These are phyloP conservation scores for Przewalskia tangutica DNA, from an alignment of 257 asterid species.

Conservation along the genomic window DNA sequence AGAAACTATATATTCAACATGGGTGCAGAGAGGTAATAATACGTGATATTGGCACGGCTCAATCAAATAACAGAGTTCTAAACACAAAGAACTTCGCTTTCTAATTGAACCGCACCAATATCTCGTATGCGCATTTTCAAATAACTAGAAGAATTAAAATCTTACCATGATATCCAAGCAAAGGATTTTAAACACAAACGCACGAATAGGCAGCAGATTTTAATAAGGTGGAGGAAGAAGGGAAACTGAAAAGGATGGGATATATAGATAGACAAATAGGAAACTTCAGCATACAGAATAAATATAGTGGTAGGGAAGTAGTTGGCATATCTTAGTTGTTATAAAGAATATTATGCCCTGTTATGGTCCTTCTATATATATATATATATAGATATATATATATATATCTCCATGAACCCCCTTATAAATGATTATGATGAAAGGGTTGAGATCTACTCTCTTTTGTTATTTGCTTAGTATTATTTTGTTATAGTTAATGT, in stretches of 20 bases:
- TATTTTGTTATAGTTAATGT: too few relatives aligned
- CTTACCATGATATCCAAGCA: not conserved
- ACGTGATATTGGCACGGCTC: constrained; percentile 99
- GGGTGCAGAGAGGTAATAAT: not conserved
- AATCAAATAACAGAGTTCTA: constrained; percentile 70
- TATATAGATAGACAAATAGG: not conserved
- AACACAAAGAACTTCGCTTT: constrained; percentile 40
- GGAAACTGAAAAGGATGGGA: constrained; percentile 1
- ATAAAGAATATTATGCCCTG: not conserved
- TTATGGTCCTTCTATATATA: not conserved
- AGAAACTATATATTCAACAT: not conserved
- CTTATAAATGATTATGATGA: not conserved
- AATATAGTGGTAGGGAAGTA: constrained; percentile 6
- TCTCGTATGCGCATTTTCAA: constrained; percentile 28
- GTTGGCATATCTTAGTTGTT: constrained; percentile 13
- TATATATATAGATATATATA: too few relatives aligned
- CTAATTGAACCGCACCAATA: constrained; percentile 96
- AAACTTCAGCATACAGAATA: not conserved
- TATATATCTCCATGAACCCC: not conserved
- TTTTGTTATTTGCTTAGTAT: too few relatives aligned
- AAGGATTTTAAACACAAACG: not conserved
- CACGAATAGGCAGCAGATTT: not conserved
- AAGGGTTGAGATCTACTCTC: too few relatives aligned
- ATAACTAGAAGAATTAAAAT: not conserved
- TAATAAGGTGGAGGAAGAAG: not conserved